Percentiles rank a stretch among this genome's conserved stretches.
Conservation (phyloP, 495 filamentous ascomycete species). For the Ramalina peruviana region DNA sequence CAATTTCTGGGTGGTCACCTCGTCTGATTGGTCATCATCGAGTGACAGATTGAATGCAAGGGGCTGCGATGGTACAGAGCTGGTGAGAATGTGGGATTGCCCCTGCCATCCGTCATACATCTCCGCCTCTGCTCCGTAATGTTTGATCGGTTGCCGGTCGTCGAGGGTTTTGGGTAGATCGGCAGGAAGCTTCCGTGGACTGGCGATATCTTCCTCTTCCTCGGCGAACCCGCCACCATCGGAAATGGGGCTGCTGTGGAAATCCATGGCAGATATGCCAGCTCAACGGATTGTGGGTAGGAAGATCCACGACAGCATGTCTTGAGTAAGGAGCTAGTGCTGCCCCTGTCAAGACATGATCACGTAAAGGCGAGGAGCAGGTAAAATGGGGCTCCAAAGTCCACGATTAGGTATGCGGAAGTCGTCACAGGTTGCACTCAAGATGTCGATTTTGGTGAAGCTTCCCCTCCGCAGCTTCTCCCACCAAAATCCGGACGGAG, state of each 20-base stretch:
- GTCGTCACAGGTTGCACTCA: too few species aligned
- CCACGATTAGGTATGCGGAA: too few species aligned
- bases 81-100: slow-evolving; percentile 85
- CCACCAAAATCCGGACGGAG: too few species aligned
- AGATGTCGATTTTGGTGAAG: too few species aligned
- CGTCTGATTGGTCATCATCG: slow-evolving; percentile 52
- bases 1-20: slow-evolving; percentile 43
- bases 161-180: slow-evolving; percentile 87
- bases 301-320: too few species aligned
- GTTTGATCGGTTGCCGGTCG: slow-evolving; percentile 58
- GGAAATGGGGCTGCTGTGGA: slow-evolving; percentile 1
- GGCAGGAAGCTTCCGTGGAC: slow-evolving; percentile 48
- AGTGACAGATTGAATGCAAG: slow-evolving; percentile 73
- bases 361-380: too few species aligned
- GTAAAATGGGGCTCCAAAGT: too few species aligned
- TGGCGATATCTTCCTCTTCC: slow-evolving; percentile 10
- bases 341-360: too few species aligned
- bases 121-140: slow-evolving; percentile 61
- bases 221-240: slow-evolving; percentile 7
- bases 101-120: slow-evolving; percentile 99
- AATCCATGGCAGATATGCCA: slow-evolving; percentile 7
- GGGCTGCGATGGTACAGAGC: slow-evolving; percentile 69
- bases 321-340: too few species aligned
- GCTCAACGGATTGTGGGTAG: too few species aligned
- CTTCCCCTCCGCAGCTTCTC: too few species aligned